Percentiles rank a stretch among this genome's conserved stretches.
Evolutionary conservation across 1,284 basidiomycete species (phyloP).

Genomic region (Thelephora terrestris): DNA sequence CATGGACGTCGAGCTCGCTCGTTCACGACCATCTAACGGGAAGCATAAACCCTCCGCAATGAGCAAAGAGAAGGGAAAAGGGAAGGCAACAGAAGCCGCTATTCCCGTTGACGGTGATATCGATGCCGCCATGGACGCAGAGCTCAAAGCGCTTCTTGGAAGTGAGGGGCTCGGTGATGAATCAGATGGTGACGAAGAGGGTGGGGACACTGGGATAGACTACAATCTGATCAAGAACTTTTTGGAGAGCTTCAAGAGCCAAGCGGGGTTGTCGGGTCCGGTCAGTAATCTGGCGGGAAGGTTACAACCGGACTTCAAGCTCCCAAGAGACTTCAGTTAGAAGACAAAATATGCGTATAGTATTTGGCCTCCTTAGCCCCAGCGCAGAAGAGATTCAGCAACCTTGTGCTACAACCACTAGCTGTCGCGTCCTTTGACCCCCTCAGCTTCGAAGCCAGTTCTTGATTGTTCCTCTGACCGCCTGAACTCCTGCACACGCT

Average conservation of each 20-base stretch:
- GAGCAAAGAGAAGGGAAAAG: slow-evolving; percentile 22
- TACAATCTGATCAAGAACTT: slow-evolving; percentile 93
- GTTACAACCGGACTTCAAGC: slow-evolving; percentile 61
- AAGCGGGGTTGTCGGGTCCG: slow-evolving; percentile 79
- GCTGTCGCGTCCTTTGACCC: too few relatives aligned
- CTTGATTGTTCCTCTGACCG: slow-evolving; percentile 2
- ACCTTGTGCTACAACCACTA: too few relatives aligned
- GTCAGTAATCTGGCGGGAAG: slow-evolving; percentile 82
- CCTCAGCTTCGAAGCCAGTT: too few relatives aligned
- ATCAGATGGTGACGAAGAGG: slow-evolving; percentile 43
- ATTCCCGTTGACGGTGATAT: slow-evolving; percentile 43
- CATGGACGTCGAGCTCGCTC: slow-evolving; percentile 77
- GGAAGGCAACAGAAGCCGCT: slow-evolving; percentile 17
- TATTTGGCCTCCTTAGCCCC: too few relatives aligned
- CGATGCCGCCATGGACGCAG: slow-evolving; percentile 77
- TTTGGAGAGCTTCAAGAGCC: slow-evolving; percentile 87
- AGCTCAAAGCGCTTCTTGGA: slow-evolving; percentile 58
- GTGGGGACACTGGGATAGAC: slow-evolving; percentile 46
- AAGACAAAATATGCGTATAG: too few relatives aligned
- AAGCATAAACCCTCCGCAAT: slow-evolving; percentile 11
- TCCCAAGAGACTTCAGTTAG: slow-evolving; percentile 46
- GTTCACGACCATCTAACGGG: slow-evolving; percentile 21
- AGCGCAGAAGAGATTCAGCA: too few relatives aligned
- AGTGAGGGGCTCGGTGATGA: slow-evolving; percentile 32
- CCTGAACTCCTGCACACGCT: slow-evolving; percentile 25